Base-by-base conservation (phyloP, 2,329 filamentous ascomycete species). In the Cytospora piceicola region DNA sequence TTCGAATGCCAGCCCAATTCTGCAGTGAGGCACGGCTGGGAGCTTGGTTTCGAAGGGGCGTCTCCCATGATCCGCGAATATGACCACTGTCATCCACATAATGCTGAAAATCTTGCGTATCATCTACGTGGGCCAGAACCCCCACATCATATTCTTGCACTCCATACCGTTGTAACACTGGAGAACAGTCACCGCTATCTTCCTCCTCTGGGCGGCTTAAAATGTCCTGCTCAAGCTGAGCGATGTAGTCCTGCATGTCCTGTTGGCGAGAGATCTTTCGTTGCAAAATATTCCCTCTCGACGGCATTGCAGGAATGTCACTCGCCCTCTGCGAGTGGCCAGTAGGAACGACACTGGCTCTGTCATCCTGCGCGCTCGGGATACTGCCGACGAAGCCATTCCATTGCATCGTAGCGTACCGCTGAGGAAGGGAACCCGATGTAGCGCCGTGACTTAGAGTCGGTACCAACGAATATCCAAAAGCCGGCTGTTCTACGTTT, bases 171-270 rank as follows among this genome's bases (percentile, higher is more conserved):
- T 30, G n/a, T 20, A 15, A 27, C 11, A 15, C 24, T 29, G 57
- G 30, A n/a, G 57, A 61, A 15, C n/a, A n/a, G 15, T 22, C 22
- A 14, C 27, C 53, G 27, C 11, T 8, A 11, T 52, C 32, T 11
- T 58, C 39, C 60, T 55, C 39, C 5, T 46, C 15, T 20, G 32
- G 36, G 2, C 22, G 51, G 24, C 58, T 32, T 4, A 65, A 29
- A 1, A 63, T 29, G 12, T 65, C n/a, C 6, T 29, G 9, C 12
- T 67, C 66, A 20, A 65, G 42, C n/a, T 60, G 49, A 36, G 24
- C 49, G 14, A 67, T 67, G 30, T 62, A 67, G 8, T 67, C 58
- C 34, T 34, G 20, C 58, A 63, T 62, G 15, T 22, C 59, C 22
- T 59, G 54, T 42, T 52, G 62, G 54, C 12, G 8, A 39, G 15